Evolutionary conservation across 176 grass and related monocot species (phyloP).

Genomic region (Paspalum notatum): DNA sequence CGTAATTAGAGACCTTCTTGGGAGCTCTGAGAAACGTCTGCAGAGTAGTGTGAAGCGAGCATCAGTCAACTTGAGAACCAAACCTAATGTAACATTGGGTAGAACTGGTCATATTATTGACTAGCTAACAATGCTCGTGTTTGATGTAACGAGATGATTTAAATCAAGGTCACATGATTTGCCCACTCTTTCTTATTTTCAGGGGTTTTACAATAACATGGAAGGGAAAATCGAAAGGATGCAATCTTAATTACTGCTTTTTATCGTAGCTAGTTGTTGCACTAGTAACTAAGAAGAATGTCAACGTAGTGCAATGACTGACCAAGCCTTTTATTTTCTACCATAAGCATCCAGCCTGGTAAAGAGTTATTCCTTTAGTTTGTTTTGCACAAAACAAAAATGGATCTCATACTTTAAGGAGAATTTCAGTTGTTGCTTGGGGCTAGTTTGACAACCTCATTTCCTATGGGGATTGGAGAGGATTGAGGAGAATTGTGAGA

Average conservation of each 20-base stretch:
- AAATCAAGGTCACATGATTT: background rate
- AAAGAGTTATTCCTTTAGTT: background rate
- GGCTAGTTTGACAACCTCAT: too few species aligned
- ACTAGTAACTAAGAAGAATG: background rate
- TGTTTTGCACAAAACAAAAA: too few species aligned
- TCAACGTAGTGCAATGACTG: background rate
- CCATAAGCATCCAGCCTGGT: background rate
- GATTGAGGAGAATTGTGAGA: too few species aligned
- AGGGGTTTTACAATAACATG: background rate
- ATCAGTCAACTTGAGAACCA: conserved; percentile 11
- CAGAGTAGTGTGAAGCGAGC: too few species aligned
- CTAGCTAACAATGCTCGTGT: background rate
- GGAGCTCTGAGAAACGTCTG: background rate
- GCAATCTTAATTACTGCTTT: background rate
- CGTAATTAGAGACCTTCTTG: background rate
- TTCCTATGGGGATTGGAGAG: too few species aligned
- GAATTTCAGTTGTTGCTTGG: too few species aligned
- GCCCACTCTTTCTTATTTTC: background rate
- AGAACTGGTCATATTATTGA: conserved; percentile 13
- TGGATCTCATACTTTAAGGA: too few species aligned
- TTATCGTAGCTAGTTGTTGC: background rate
- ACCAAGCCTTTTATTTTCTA: background rate
- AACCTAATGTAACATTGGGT: background rate
- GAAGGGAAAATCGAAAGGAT: background rate
- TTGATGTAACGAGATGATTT: background rate